Conservation (phyloP, 148 eudicot species). For the Chenopodium quinoa region DNA sequence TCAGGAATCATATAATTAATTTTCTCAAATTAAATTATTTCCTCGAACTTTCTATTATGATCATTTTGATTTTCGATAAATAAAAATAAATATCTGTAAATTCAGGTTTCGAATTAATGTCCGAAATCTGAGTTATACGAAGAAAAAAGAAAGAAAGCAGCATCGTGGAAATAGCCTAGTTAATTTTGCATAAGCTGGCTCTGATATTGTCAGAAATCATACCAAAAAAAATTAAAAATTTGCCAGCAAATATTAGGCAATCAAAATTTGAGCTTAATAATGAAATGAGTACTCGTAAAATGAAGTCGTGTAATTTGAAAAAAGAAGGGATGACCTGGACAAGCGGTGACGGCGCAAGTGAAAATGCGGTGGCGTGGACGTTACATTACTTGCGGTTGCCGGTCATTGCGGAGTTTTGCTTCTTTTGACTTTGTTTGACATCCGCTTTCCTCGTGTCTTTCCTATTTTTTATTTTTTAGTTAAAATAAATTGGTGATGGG, state of each 20-base stretch:
- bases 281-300: not conserved
- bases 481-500: not conserved
- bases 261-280: not conserved
- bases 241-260: slow-evolving; percentile 14
- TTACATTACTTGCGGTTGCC: slow-evolving; percentile 48
- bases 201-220: slow-evolving; percentile 21
- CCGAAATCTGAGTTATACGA: not conserved
- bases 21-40: slow-evolving; percentile 2
- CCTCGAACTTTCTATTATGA: slow-evolving; percentile 19
- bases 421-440: slow-evolving; percentile 36
- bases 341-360: slow-evolving; percentile 34
- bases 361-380: slow-evolving; percentile 40
- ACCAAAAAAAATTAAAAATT: not conserved
- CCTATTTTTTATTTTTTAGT: not conserved
- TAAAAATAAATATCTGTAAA: not conserved
- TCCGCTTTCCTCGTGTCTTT: slow-evolving; percentile 21
- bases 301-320: not conserved
- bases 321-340: not conserved
- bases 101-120: slow-evolving; percentile 28
- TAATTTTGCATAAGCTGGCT: slow-evolving; percentile 24
- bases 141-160: not conserved
- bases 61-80: not conserved
- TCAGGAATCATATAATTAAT: slow-evolving; percentile 6
- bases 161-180: slow-evolving; percentile 27
- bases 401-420: slow-evolving; percentile 40